Evolutionary conservation across 192 early-diverging fungal genomes (phyloP).

Genomic region (Thamnidium elegans): DNA sequence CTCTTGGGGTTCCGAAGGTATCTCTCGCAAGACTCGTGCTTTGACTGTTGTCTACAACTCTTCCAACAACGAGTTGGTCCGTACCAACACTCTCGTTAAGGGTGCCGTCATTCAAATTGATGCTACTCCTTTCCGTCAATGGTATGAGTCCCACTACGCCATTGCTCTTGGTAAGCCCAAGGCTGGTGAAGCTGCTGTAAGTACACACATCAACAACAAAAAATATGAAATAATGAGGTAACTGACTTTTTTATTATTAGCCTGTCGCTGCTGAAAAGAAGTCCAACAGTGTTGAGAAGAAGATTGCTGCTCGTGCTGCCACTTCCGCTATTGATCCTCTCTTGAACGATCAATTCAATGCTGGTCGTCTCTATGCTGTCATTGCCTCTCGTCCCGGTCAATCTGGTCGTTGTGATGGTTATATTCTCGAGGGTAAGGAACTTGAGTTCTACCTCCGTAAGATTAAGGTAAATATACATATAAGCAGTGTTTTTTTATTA

Average conservation of each 20-base stretch:
- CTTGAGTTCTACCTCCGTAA: slow-evolving; percentile 97
- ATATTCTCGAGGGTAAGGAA: slow-evolving; percentile 99
- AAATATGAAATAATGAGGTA: neutral
- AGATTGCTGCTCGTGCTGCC: slow-evolving; percentile 82
- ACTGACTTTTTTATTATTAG: slow-evolving; percentile 41
- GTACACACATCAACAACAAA: slow-evolving; percentile 12
- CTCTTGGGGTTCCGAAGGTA: slow-evolving; percentile 94
- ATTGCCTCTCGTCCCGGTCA: slow-evolving; percentile 97
- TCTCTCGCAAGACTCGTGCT: slow-evolving; percentile 96
- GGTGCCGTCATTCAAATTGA: slow-evolving; percentile 97
- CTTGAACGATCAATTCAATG: slow-evolving; percentile 92
- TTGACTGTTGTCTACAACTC: slow-evolving; percentile 97
- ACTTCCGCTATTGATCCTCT: slow-evolving; percentile 80
- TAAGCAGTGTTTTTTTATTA: slow-evolving; percentile 33
- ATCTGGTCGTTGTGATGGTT: slow-evolving; percentile 95
- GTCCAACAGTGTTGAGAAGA: slow-evolving; percentile 89
- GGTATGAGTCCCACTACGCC: slow-evolving; percentile 99
- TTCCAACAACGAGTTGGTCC: slow-evolving; percentile 99
- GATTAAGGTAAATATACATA: slow-evolving; percentile 60
- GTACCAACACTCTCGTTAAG: slow-evolving; percentile 99
- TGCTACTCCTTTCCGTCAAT: slow-evolving; percentile 99
- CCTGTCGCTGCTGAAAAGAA: slow-evolving; percentile 70
- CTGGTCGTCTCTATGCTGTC: slow-evolving; percentile 91
- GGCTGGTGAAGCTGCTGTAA: slow-evolving; percentile 40
- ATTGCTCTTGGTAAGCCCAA: slow-evolving; percentile 82